phyloP scores from a whole-genome alignment of 345 rosid genomes.

The Draba incana region DNA sequence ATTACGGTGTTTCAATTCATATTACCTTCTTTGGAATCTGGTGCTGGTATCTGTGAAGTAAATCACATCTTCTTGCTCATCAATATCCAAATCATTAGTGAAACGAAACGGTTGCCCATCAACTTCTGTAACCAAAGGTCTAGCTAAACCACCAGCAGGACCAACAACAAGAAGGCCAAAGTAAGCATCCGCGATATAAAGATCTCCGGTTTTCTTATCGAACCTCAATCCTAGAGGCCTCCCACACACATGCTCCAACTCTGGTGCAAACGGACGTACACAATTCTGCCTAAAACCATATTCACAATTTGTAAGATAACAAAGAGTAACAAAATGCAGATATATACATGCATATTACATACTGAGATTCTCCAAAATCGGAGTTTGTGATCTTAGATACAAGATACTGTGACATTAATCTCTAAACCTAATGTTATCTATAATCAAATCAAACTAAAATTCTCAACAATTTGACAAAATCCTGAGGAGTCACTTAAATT shows the following conservation, averaged over 20 bases:
- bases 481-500: too few relatives aligned
- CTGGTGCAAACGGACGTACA: constrained; percentile 62
- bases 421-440: not conserved
- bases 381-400: not conserved
- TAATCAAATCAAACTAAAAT: constrained; percentile 9
- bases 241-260: constrained; percentile 75
- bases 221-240: constrained; percentile 76
- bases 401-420: not conserved
- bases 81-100: constrained; percentile 77
- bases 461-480: constrained; percentile 1
- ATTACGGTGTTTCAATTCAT: not conserved
- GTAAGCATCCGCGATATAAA: constrained; percentile 83
- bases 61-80: constrained; percentile 54
- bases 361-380: not conserved
- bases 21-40: constrained; percentile 65
- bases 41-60: constrained; percentile 79
- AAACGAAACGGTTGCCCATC: constrained; percentile 62
- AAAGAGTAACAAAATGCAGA: not conserved
- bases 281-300: constrained; percentile 55
- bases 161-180: constrained; percentile 68
- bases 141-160: constrained; percentile 67
- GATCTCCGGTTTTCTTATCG: constrained; percentile 63
- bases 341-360: too few relatives aligned
- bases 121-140: constrained; percentile 53
- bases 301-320: constrained; percentile 15